Base-by-base conservation (phyloP, 306 rosid genomes). In the Trifolium dubium region DNA sequence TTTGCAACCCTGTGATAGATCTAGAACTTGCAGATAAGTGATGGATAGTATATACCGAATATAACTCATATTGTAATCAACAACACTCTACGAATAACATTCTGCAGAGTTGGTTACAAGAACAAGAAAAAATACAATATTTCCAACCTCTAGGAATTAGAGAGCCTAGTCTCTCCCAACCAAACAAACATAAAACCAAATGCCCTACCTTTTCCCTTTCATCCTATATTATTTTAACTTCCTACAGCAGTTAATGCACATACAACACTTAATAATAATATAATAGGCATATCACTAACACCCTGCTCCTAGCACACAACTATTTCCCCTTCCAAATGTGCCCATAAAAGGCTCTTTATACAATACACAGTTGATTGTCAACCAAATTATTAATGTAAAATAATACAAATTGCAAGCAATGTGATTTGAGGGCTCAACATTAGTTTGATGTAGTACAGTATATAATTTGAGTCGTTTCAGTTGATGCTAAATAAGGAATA, bases 221-320 rank as follows among this genome's bases (percentile, higher is more conserved):
- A 49, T 23, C 23, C 55, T 49, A 49, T 49, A 49, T 49, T 49
- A 49, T 5, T 49, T 8, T n/a, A 49, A n/a, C 23, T 49, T n/a
- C 10, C 56, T 50, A 15, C 10, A 50, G 56, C 10, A 50, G 8
- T 50, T 50, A 50, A 3, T 50, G 23, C 19, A 50, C 8, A 2
- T 17, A n/a, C 3, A 50, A 53, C 30, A 53, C 17, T 51, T 51
- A 51, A 51, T 51, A 6, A 8, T 51, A 44, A 44, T 44, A 44
- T 44, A 39, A 8, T 39, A 49, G 30, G 59, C 30, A 29, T 53
- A 8, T 53, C 8, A 53, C 12, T 6, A 53, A 18, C 31, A 53
- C 60, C 69, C 75, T 6, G 64, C 75, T 68, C 65, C 31, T 59
- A 34, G 76, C 44, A 77, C 64, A 35, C 70, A 47, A 69, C 56